Base-by-base conservation (phyloP, 352 stramenopile species). In the Phytophthora multivora region DNA sequence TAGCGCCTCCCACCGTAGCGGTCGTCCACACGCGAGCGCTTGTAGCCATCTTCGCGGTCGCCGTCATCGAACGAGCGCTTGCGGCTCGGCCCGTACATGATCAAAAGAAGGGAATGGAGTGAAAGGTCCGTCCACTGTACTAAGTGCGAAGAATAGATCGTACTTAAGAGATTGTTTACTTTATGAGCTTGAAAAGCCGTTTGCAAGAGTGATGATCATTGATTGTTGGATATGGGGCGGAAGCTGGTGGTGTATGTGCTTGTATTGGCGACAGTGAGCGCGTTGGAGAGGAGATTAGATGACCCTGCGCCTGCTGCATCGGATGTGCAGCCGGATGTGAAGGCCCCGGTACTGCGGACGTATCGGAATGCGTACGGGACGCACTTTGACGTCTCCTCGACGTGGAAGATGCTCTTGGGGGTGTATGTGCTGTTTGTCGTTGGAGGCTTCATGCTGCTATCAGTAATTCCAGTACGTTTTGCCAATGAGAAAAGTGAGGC, bases 31-130 rank as follows among this genome's bases (percentile, higher is more conserved):
- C 80, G 76, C 33, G 76, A 79, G 58, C 85, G 79, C 63, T 91
- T 90, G 73, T 85, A 80, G 48, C 70, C 73, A 53, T 68, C 55
- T 38, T 79, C 65, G 42, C 70, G 67, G 54, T 80, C 60, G 33
- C 71, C 65, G 35, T 86, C 80, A 48, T 90, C 74, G 57, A 82
- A 77, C 40, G 85, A 88, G 39, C 84, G 85, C 70, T 91, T 89
- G 51, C 73, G 68, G 15, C 73, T 77, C 4, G 79, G 23, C 15
- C 59, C 39, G 42, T 79, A 68, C 67, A 85, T 67, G 40, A 12
- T 39, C 42, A 36, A 21, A 55, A 42, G 28, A 33, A 9, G 28
- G n/a, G 28, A 33, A 33, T 33, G 28, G 28, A 33, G 31, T 12
- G 41, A 16, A n/a, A 23, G 16, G 45, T 38, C 52, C 21, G 21